Evolutionary conservation across 1,284 basidiomycete species (phyloP).

Genomic region (Tremellales sp.): DNA sequence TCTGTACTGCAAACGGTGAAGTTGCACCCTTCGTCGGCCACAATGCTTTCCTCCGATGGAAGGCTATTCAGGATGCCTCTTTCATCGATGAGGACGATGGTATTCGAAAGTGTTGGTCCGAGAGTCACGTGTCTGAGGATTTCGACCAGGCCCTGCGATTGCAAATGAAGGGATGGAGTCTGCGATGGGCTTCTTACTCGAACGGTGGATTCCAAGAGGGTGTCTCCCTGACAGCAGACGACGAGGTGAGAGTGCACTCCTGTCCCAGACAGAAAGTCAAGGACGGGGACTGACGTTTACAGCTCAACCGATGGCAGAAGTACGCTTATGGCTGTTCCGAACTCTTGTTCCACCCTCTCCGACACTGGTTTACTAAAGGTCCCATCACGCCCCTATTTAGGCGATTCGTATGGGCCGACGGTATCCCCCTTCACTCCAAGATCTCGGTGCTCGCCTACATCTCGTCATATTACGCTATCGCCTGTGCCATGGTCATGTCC

Average conservation of each 20-base stretch:
- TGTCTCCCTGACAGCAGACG: constrained; percentile 61
- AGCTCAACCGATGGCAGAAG: constrained; percentile 74
- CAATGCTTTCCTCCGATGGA: constrained; percentile 72
- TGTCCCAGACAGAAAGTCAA: not conserved
- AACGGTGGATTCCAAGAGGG: constrained; percentile 79
- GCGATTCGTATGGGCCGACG: constrained; percentile 65
- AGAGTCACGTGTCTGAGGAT: constrained; percentile 77
- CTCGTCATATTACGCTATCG: constrained; percentile 41
- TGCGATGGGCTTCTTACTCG: constrained; percentile 79
- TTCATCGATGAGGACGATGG: constrained; percentile 66
- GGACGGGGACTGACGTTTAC: not conserved
- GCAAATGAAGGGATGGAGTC: constrained; percentile 60
- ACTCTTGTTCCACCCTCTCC: constrained; percentile 70
- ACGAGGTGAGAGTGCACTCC: constrained; percentile 32
- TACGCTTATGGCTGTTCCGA: constrained; percentile 71
- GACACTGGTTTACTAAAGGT: constrained; percentile 66
- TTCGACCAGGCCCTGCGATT: constrained; percentile 70
- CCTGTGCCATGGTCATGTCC: constrained; percentile 32
- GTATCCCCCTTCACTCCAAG: constrained; percentile 50
- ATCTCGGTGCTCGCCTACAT: constrained; percentile 40
- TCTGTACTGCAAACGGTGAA: constrained; percentile 67
- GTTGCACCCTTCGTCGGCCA: constrained; percentile 74
- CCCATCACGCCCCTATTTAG: constrained; percentile 73
- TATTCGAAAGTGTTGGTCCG: constrained; percentile 69
- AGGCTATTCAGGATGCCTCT: constrained; percentile 73